Base-by-base conservation (phyloP, 805 yeast genomes). In the Ogataea angusta region DNA sequence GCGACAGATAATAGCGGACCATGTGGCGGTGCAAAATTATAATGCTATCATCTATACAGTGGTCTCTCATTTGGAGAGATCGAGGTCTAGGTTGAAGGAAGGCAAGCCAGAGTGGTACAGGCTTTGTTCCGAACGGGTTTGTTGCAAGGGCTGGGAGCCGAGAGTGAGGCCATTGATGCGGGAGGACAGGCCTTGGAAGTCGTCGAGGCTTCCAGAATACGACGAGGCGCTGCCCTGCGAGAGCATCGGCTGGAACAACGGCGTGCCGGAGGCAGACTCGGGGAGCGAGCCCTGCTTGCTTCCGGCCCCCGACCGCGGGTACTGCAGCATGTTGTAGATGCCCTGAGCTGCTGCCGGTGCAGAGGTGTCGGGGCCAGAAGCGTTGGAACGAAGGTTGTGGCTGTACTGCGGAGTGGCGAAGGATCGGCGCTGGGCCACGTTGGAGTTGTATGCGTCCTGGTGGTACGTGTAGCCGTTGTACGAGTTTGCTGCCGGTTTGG, bases 401-500 rank as follows among this genome's bases (percentile, higher is more conserved):
- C 43, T 43, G 36, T 41, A 40, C 38, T 44, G 43, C 26, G 36
- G 42, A 32, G 35, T 10, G 6, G 14, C 13, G 10, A 39, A 10
- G n/a, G 37, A 13, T 24, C 43, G 28, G 9, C 38, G 32, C n/a
- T 29, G 42, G 31, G 29, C 16, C 25, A 34, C 4, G 29, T 28
- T 30, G n/a, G 29, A 3, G 19, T 35, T 30, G 36, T 35, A 40
- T 2, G 34, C 10, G 18, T 40, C 44, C 14, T 16, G 45, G n/a
- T 13, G 29, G 26, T 36, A 34, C 17, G 22, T 30, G 33, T 27
- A 31, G 17, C 23, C 28, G 10, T 16, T 29, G 35, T 32, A 30
- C 27, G 40, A 27, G n/a, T 25, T 30, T 39, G 41, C 30, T 39
- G 43, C 26, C 27, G 39, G 23, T 52, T 83, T 77, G 32, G 90